Conservation (phyloP, 2,329 filamentous ascomycete genomes). For the Sporothrix schenckii region DNA sequence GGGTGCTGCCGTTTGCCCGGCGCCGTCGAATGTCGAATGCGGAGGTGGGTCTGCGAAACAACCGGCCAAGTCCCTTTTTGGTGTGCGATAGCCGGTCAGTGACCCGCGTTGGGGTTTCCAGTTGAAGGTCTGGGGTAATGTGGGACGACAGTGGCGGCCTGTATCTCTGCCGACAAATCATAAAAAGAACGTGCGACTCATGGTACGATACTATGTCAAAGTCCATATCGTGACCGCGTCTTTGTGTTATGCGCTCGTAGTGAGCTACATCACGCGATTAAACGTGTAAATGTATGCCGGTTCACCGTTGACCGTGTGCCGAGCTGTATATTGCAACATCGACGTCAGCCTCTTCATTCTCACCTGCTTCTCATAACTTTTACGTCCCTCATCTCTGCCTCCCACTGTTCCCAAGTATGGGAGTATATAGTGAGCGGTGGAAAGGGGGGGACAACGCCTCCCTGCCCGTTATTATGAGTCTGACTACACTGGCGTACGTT, state of each 20-base stretch:
- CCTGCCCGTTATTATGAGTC: background rate
- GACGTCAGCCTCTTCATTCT: background rate
- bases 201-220: background rate
- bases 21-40: background rate
- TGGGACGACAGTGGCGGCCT: background rate
- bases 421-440: background rate
- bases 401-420: background rate
- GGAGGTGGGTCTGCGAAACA: constrained; percentile 4
- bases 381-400: background rate
- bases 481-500: background rate
- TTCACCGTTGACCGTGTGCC: constrained; percentile 12
- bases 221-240: background rate
- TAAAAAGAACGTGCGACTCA: background rate
- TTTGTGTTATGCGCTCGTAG: background rate
- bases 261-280: background rate
- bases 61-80: background rate
- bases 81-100: background rate
- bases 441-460: background rate
- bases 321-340: background rate
- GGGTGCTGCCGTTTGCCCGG: background rate
- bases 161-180: background rate
- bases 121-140: background rate
- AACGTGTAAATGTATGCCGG: no score
- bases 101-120: background rate
- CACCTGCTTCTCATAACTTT: background rate